phyloP scores from a whole-genome alignment of 2,329 filamentous ascomycete species.

The Hypoxylon rubiginosum region DNA sequence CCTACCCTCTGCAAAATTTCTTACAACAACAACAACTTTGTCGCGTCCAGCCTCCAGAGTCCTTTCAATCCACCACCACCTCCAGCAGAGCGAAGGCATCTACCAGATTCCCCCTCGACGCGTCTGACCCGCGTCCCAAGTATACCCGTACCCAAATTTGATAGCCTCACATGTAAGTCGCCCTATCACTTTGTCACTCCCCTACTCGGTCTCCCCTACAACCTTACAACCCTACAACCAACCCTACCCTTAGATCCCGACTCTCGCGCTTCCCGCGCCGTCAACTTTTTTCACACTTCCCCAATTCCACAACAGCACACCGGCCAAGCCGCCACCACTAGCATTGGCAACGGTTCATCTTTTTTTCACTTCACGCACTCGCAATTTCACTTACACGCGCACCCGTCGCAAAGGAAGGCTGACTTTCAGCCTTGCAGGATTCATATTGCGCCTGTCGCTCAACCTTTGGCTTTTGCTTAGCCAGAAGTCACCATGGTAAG shows the following conservation, averaged over 20 bases:
- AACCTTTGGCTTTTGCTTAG: constrained; percentile 36
- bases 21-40: constrained; percentile 43
- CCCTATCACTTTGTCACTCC: background rate
- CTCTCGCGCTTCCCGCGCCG: constrained; percentile 30
- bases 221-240: constrained; percentile 16
- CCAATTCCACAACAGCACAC: constrained; percentile 46
- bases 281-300: constrained; percentile 22
- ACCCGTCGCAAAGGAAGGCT: constrained; percentile 50
- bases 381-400: constrained; percentile 49
- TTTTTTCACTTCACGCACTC: constrained; percentile 30
- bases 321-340: constrained; percentile 43
- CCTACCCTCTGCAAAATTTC: constrained; percentile 37
- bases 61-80: constrained; percentile 30
- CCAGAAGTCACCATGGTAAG: constrained; percentile 56
- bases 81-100: constrained; percentile 8
- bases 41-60: constrained; percentile 26
- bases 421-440: constrained; percentile 60
- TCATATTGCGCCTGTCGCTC: constrained; percentile 43
- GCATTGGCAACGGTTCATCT: constrained; percentile 4
- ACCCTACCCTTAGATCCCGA: constrained; percentile 19
- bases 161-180: constrained; percentile 42
- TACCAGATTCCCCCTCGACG: constrained; percentile 27
- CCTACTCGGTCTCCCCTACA: background rate
- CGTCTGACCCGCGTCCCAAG: constrained; percentile 43
- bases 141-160: constrained; percentile 23